These are phyloP conservation scores for Fusarium sp. DNA, from an alignment of 2,329 filamentous ascomycete genomes.

Conservation along the genomic window DNA sequence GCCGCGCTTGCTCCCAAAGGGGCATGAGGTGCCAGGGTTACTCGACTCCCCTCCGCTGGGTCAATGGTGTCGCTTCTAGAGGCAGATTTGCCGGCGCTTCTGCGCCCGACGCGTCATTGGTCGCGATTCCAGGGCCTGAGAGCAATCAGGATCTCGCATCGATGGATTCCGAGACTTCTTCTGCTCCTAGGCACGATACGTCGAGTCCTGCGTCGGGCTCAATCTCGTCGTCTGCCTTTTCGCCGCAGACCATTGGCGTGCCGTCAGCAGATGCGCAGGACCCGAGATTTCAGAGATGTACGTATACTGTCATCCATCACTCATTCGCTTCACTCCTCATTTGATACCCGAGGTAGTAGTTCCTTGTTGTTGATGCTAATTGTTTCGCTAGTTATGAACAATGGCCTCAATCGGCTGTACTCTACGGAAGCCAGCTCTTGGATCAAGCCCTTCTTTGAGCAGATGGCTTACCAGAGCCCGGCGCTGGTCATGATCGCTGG, in stretches of 20 bases:
- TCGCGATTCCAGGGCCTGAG: background rate
- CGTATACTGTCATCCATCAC: slow-evolving; percentile 10
- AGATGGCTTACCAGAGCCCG: slow-evolving; percentile 37
- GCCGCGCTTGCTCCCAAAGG: slow-evolving; percentile 29
- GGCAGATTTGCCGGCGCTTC: slow-evolving; percentile 36
- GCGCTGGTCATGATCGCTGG: slow-evolving; percentile 29
- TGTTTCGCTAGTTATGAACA: slow-evolving; percentile 22
- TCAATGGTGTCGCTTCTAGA: slow-evolving; percentile 38
- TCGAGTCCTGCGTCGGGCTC: slow-evolving; percentile 16
- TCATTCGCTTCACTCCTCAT: background rate
- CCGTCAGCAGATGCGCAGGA: slow-evolving; percentile 6
- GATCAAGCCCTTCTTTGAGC: slow-evolving; percentile 35
- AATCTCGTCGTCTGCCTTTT: background rate
- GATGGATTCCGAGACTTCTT: slow-evolving; percentile 8
- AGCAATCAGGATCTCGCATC: background rate
- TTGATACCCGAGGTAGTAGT: background rate
- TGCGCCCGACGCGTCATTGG: slow-evolving; percentile 19
- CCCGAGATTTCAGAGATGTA: slow-evolving; percentile 31
- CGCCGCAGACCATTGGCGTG: slow-evolving; percentile 1
- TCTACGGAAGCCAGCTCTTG: slow-evolving; percentile 34
- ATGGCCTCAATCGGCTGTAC: slow-evolving; percentile 33
- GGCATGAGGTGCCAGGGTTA: slow-evolving; percentile 37
- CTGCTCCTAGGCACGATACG: background rate
- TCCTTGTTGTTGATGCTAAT: background rate
- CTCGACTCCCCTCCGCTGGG: slow-evolving; percentile 33